Evolutionary conservation across 352 stramenopile species (phyloP), one percentile per base, ranked within the genome.

Genomic region (Globisporangium ultimum): DNA sequence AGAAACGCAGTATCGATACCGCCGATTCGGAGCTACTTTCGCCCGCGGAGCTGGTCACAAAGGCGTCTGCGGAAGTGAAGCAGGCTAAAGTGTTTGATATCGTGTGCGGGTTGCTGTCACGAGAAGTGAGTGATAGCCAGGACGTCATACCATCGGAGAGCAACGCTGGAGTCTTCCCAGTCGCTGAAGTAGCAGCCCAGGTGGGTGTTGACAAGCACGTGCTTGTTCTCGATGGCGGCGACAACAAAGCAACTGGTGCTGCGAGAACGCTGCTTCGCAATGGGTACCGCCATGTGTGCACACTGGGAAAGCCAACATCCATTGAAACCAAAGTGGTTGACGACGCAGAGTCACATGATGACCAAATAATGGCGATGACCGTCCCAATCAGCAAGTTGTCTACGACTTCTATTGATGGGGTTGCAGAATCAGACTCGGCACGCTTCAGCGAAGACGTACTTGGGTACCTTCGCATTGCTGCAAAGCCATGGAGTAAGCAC

Each of bases 81-180:
- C 50, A 55, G 5, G 40, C 20, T 14, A 57, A 54, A 13, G 58
- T 46, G 32, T n/a, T 64, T 14, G 8, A 8, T 13, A 64, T 64
- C 42, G 24, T 64, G n/a, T 45, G 50, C 14, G 40, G 45, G 15
- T 28, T 51, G 15, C 50, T 58, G 42, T 36, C 48, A 18, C 17
- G 12, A 5, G 3, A n/a, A 45, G 7, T 10, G 18, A 24, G 12
- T 28, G 14, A 17, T 1, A 4, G 28, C 2, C 21, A 55, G 1
- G 15, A 22, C 2, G 38, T 50, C 28, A 10, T 5, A 36, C 2
- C 24, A 28, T 28, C 24, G 24, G 24, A 28, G 24, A 6, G 0
- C 8, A 36, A 36, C 7, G 28, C 28, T 36, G 28, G 28, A 0
- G 28, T 36, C 10, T 45, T 45, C 10, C 40, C 40, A 18, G 7